Percentiles rank a stretch among this genome's conserved stretches.
Conservation (phyloP, 257 asterid species). For the Penstemon davidsonii region DNA sequence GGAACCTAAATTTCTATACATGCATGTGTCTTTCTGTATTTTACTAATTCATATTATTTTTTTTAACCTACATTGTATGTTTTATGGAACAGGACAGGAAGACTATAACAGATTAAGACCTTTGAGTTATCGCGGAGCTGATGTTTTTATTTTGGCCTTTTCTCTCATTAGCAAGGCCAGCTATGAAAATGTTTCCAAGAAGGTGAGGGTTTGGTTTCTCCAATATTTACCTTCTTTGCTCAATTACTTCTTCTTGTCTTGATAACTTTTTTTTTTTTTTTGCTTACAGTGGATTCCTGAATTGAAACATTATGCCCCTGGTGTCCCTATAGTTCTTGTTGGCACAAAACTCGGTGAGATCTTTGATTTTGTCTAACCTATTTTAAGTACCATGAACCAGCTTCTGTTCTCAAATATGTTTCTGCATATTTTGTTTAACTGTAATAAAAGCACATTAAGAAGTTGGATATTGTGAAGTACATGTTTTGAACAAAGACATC, state of each 20-base stretch:
- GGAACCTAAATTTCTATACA: no score
- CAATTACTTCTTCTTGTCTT: conserved; percentile 14
- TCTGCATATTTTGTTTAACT: no score
- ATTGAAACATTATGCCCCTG: conserved; percentile 85
- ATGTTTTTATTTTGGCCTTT: conserved; percentile 77
- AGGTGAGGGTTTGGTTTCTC: conserved; percentile 38
- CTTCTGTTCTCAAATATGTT: no score
- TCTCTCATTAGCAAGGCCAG: conserved; percentile 90
- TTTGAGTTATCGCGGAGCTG: conserved; percentile 84
- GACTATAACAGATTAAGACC: conserved; percentile 79
- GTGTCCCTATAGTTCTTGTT: conserved; percentile 79
- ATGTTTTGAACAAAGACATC: no score
- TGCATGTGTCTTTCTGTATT: neutral
- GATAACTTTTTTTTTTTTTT: conserved; percentile 16
- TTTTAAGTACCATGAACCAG: no score
- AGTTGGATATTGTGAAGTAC: no score
- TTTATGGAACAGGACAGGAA: conserved; percentile 59
- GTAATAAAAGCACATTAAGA: no score
- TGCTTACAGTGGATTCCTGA: conserved; percentile 83
- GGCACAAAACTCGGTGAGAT: conserved; percentile 85
- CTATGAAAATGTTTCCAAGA: conserved; percentile 64
- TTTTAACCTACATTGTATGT: neutral
- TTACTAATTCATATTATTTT: neutral
- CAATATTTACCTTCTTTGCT: neutral
- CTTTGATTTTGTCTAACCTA: conserved; percentile 4